phyloP scores from a whole-genome alignment of 2,329 filamentous ascomycete genomes.

The Teratosphaeria viscida region DNA sequence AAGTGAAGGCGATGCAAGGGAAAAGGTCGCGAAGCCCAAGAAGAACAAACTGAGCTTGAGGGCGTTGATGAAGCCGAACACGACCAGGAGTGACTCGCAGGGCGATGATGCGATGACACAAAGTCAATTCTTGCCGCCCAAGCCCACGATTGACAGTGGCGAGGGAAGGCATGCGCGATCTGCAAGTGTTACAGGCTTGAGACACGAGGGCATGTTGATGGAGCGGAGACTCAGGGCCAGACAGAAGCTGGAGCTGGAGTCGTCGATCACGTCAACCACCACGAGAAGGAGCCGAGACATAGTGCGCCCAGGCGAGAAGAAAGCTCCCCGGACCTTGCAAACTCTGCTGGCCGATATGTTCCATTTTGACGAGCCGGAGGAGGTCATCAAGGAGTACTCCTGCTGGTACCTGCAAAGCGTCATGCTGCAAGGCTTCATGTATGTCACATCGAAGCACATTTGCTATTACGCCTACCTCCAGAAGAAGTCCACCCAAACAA shows the following conservation, averaged over 20 bases:
- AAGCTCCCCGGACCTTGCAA: slow-evolving; percentile 6
- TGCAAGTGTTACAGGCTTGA: slow-evolving; percentile 18
- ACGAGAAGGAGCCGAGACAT: slow-evolving; percentile 14
- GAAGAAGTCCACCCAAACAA: slow-evolving; percentile 68
- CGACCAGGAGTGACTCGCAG: slow-evolving; percentile 25
- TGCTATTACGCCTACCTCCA: slow-evolving; percentile 98
- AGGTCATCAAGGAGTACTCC: slow-evolving; percentile 83
- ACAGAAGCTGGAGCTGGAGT: slow-evolving; percentile 18
- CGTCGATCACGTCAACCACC: slow-evolving; percentile 16
- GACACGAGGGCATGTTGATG: slow-evolving; percentile 58
- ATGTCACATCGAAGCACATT: slow-evolving; percentile 84
- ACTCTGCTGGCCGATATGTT: slow-evolving; percentile 50
- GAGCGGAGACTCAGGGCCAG: slow-evolving; percentile 50
- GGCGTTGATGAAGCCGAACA: slow-evolving; percentile 50
- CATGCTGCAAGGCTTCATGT: slow-evolving; percentile 87
- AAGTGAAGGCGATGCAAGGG: background rate
- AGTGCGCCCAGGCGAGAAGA: slow-evolving; percentile 1
- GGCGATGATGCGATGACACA: slow-evolving; percentile 21
- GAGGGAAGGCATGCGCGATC: slow-evolving; percentile 3
- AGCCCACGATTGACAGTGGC: background rate
- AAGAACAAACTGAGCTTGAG: slow-evolving; percentile 50
- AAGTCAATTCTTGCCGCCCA: slow-evolving; percentile 20
- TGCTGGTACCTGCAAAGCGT: slow-evolving; percentile 91
- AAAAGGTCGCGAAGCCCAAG: slow-evolving; percentile 12
- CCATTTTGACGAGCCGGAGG: slow-evolving; percentile 68